Evolutionary conservation across 75 land plant species (phyloP), one percentile per base, ranked within the genome.

Genomic region (Sequoia sempervirens): DNA sequence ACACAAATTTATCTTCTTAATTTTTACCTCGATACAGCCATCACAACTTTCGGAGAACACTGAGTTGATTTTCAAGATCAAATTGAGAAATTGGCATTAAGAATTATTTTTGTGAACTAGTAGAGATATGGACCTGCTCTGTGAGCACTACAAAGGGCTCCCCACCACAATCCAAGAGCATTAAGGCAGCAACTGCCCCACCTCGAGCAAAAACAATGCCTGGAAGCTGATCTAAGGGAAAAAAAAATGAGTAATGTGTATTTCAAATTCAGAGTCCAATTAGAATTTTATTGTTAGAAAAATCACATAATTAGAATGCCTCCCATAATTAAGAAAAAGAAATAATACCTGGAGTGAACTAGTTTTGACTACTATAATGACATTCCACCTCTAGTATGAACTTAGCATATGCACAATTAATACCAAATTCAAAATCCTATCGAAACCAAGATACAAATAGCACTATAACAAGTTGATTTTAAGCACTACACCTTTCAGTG

Each of bases 151-250:
- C 96, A 85, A 90, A 93, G 41, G 86, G 88, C 79, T 96, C 90
- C 12, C 92, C 94, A 32, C 87, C 93, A 17, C 95, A 92, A 28
- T 96, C 96, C 90, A 97, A 81, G 73, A 97, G 86, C 80, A 97
- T 94, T 41, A 97, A 82, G 18, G 94, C 88, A 68, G 92, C 98
- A 68, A 96, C 98, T 80, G 99, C 92, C 41, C 90, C 94, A 69
- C 99, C 99, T 66, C 99, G 84, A 79, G 93, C 95, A 89, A 97
- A 97, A 17, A 96, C 96, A 87, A 97, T 92, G 32, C 99, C 99
- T 85, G 99, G 99, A 87, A 97, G 85, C 98, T 97, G 91, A 66
- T 32, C 76, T 47, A n/a, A 61, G 54, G 36, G n/a, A n/a, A n/a
- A n/a, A 82, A 41, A 28, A 46, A 84, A 26, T 47, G 1, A 78